Evolutionary conservation across 1,284 basidiomycete genomes (phyloP), one percentile per base, ranked within the genome.

Genomic region (Ganoderma resinaceum): DNA sequence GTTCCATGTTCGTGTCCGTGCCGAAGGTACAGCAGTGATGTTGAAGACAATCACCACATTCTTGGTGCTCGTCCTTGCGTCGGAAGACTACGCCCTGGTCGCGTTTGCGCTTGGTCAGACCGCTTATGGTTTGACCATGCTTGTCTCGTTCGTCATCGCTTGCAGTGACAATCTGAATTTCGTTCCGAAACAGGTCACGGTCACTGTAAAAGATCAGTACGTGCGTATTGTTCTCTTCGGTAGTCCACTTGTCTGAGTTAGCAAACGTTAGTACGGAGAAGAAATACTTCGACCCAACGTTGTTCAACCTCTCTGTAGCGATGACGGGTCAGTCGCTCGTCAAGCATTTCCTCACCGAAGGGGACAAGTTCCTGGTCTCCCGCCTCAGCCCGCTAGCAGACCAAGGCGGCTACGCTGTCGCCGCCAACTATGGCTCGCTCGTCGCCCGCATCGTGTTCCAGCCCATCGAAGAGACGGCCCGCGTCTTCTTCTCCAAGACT

Each of bases 311-410:
- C 2, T 91, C 93, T 0, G 79, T 87, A 65, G 94, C 92, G 0
- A 95, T 99, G 87, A 95, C 93, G 5, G 85, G 83, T 7, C 96
- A 98, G 79, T 95, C 93, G 1, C 74, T 98, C 3, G 85, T 99
- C 74, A 99, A 99, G 79, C 97, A 99, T 77, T 86, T 97, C 71
- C 83, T 99, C 37, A 99, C 97, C 0, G 98, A 99, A 78, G 96
- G 95, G 12, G 98, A 99, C 80, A 96, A 98, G 75, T 83, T 99
- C 60, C 87, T 97, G 2, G 86, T 98, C 31, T 94, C 94, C 0
- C 88, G 87, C 74, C 89, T 95, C 71, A 95, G 94, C 68, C 90
- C 93, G 14, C 81, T 97, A 55, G 84, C 91, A 63, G 93, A 96
- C 78, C 96, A 98, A 80, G 96, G 95, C 12, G 96, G 95, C 2